These are phyloP conservation scores for Sistotremastrum suecicum DNA, from an alignment of 768 basidiomycete genomes.

Conservation along the genomic window DNA sequence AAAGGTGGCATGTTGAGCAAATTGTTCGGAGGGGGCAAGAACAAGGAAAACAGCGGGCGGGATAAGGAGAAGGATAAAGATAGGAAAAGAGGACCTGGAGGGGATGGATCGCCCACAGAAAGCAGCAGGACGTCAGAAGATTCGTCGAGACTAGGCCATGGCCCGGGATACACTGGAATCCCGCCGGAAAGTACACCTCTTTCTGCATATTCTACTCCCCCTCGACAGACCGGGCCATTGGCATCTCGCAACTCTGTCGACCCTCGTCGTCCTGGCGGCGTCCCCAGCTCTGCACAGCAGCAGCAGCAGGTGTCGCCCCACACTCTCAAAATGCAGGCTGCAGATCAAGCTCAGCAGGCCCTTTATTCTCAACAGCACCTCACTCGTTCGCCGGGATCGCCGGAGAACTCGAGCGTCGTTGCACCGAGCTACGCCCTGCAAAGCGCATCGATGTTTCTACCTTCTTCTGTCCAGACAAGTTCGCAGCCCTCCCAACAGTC, in stretches of 20 bases:
- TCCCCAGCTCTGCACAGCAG: slow-evolving; percentile 14
- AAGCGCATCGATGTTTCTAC: slow-evolving; percentile 55
- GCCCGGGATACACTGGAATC: slow-evolving; percentile 22
- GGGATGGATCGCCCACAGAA: slow-evolving; percentile 21
- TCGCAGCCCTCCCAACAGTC: slow-evolving; percentile 25
- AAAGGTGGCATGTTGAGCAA: slow-evolving; percentile 61
- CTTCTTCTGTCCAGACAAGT: slow-evolving; percentile 18
- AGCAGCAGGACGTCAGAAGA: slow-evolving; percentile 41
- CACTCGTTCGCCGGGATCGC: slow-evolving; percentile 68
- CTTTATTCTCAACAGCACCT: slow-evolving; percentile 77
- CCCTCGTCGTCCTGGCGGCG: slow-evolving; percentile 20
- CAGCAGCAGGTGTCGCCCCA: slow-evolving; percentile 42
- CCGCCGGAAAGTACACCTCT: slow-evolving; percentile 14
- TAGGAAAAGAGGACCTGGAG: background rate
- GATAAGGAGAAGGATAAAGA: slow-evolving; percentile 44
- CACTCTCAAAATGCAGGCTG: slow-evolving; percentile 59
- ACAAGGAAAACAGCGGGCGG: slow-evolving; percentile 23
- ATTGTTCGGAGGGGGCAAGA: slow-evolving; percentile 65
- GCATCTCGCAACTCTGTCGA: slow-evolving; percentile 5
- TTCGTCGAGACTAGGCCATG: slow-evolving; percentile 38
- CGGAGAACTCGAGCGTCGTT: slow-evolving; percentile 37
- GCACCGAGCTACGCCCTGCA: slow-evolving; percentile 65
- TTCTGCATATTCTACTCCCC: background rate
- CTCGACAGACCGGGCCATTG: slow-evolving; percentile 20
- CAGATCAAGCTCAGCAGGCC: slow-evolving; percentile 79